Percentiles rank a stretch among this genome's conserved stretches.
Conservation (phyloP, 2,329 filamentous ascomycete species). For the Chrysoporthe deuterocubensis region DNA sequence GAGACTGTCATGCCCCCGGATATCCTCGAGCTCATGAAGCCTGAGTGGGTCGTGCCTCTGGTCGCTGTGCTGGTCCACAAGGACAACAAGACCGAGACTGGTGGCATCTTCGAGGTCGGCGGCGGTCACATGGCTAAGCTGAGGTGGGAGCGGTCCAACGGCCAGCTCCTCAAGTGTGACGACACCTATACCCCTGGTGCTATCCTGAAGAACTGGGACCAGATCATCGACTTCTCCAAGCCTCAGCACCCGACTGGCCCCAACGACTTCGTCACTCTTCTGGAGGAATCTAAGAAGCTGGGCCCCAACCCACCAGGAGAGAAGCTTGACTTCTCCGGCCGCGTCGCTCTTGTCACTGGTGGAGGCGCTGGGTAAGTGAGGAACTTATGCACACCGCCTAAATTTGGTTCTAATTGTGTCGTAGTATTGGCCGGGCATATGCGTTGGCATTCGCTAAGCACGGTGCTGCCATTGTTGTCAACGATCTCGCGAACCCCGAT, state of each 20-base stretch:
- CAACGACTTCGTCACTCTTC: conserved; percentile 84
- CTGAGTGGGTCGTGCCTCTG: conserved; percentile 93
- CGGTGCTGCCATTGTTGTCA: conserved; percentile 86
- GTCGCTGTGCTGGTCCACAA: conserved; percentile 88
- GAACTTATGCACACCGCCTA: not conserved
- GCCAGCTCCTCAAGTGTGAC: conserved; percentile 88
- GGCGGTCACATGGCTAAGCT: conserved; percentile 92
- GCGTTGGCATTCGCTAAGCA: conserved; percentile 80
- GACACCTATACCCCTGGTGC: conserved; percentile 85
- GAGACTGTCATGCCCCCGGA: conserved; percentile 96
- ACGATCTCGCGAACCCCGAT: conserved; percentile 93
- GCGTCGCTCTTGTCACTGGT: conserved; percentile 85
- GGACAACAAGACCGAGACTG: conserved; percentile 80
- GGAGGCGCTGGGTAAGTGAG: conserved; percentile 73
- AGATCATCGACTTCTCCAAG: conserved; percentile 83
- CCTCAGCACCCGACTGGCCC: conserved; percentile 83
- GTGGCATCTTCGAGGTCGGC: conserved; percentile 90
- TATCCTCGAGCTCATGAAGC: conserved; percentile 80
- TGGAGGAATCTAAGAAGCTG: conserved; percentile 82
- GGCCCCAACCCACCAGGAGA: conserved; percentile 72
- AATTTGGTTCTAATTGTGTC: conserved; percentile 23
- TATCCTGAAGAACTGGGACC: conserved; percentile 85
- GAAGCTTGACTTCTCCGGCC: conserved; percentile 79
- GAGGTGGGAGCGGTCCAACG: conserved; percentile 91
- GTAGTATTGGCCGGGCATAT: conserved; percentile 86